These are phyloP conservation scores for Boletus rex-veris DNA, from an alignment of 768 basidiomycete species.

Conservation along the genomic window DNA sequence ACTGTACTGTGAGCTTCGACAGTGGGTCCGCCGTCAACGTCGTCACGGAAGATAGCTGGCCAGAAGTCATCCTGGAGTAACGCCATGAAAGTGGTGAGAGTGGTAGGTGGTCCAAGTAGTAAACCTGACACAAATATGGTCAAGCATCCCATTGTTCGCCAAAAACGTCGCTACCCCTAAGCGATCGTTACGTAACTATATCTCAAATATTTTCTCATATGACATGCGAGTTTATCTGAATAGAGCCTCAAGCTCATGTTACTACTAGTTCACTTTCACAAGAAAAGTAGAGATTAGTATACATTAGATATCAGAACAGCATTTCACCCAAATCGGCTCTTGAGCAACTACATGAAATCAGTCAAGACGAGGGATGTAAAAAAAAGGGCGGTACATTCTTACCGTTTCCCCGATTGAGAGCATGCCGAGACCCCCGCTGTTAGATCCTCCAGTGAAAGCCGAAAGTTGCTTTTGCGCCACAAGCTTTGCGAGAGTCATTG, in stretches of 20 bases:
- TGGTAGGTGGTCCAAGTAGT: no score
- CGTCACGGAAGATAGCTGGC: neutral
- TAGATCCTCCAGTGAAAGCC: constrained; percentile 48
- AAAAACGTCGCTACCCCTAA: neutral
- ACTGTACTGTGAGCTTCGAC: neutral
- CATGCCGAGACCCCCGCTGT: constrained; percentile 65
- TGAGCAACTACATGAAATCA: constrained; percentile 8
- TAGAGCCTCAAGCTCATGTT: neutral
- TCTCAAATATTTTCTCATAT: no score
- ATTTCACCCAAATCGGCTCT: constrained; percentile 12
- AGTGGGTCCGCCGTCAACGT: neutral
- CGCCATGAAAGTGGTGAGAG: neutral
- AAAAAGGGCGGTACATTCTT: neutral
- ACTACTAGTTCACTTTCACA: neutral
- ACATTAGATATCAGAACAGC: neutral
- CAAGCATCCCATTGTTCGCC: neutral
- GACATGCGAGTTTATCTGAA: no score
- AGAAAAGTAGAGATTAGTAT: neutral
- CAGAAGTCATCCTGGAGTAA: neutral
- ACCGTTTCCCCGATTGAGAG: constrained; percentile 54
- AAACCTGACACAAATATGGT: neutral
- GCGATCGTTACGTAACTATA: no score
- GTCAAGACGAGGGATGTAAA: neutral
- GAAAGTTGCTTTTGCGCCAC: constrained; percentile 59
- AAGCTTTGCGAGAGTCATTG: constrained; percentile 82